Evolutionary conservation across 2,329 filamentous ascomycete genomes (phyloP), one percentile per base, ranked within the genome.

Genomic region (Diplocarpon rosae): DNA sequence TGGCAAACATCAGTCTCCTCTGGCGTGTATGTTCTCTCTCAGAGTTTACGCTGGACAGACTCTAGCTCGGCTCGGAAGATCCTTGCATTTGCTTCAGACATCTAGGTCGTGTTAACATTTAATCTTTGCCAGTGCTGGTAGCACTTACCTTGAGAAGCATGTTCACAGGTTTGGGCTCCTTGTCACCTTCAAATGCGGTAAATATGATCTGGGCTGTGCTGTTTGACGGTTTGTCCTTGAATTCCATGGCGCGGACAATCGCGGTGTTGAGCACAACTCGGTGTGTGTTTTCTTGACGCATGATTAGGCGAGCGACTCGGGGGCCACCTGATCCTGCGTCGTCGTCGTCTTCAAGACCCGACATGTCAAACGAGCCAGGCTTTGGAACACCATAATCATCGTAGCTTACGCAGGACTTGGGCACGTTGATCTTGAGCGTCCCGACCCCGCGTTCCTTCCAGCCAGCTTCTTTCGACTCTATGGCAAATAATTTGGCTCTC

Each of bases 371-470:
- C 13, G 69, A 70, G 17, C 69, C 69, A 1, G 72, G 65, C 40
- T 75, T 63, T n/a, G 69, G 61, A 9, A 59, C 56, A 3, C 69
- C 71, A 14, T 65, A 65, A 11, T 77, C 70, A 47, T 80, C 71
- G 33, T 75, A 71, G 17, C 73, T 69, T 5, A 76, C 68, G 46
- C 71, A 76, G 27, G 66, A 63, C 52, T 75, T 71, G 2, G 76
- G 76, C 12, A 83, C 80, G 57, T 95, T 95, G 61, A 95, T 73
- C 66, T 92, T 92, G 54, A 95, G 71, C 55, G 82, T 83, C 36
- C 89, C 89, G 3, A 80, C 74, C 11, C 89, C 89, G 42, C 89
- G 80, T 66, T 96, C 90, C 63, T 90, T 90, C 90, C 90, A 96
- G 37, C 72, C 73, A 30, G 71, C 70, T 52, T 77, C 57, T 51